Conservation (phyloP, 345 rosid genomes). For the Gossypium herbaceum region DNA sequence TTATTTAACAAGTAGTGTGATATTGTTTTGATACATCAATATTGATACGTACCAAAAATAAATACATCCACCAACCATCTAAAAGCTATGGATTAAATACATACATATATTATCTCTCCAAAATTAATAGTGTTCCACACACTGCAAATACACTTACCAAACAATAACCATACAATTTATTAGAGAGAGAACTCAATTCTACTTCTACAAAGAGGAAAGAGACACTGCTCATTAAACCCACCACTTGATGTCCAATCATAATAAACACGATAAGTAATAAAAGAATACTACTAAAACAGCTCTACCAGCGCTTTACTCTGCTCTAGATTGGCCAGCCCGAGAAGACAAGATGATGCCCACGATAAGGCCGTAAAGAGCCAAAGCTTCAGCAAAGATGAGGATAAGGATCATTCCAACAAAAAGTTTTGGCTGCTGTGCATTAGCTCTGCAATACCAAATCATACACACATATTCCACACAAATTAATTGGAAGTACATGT, state of each 20-base stretch:
- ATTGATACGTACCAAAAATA: too few species aligned
- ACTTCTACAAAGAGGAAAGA: constrained; percentile 20
- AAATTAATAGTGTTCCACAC: neutral
- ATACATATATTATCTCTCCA: neutral
- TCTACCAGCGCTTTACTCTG: constrained; percentile 42
- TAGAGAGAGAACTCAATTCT: constrained; percentile 17
- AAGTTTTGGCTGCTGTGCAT: constrained; percentile 90
- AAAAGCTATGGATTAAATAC: neutral
- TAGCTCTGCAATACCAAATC: constrained; percentile 48
- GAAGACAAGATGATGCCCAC: constrained; percentile 93
- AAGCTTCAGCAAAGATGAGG: constrained; percentile 86
- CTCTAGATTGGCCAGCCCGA: constrained; percentile 94
- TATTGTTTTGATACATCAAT: too few species aligned
- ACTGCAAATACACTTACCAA: neutral
- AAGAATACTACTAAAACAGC: constrained; percentile 24
- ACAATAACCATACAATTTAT: constrained; percentile 26
- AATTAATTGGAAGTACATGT: neutral
- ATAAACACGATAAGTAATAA: constrained; percentile 13
- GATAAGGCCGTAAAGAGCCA: constrained; percentile 82
- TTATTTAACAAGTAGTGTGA: too few species aligned
- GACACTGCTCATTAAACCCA: constrained; percentile 20
- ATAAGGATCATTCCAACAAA: constrained; percentile 93
- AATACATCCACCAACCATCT: too few species aligned
- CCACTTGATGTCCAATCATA: constrained; percentile 18
- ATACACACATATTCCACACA: neutral